These are phyloP conservation scores for Pseudogymnoascus verrucosus DNA, from an alignment of 2,329 filamentous ascomycete genomes.

Conservation along the genomic window DNA sequence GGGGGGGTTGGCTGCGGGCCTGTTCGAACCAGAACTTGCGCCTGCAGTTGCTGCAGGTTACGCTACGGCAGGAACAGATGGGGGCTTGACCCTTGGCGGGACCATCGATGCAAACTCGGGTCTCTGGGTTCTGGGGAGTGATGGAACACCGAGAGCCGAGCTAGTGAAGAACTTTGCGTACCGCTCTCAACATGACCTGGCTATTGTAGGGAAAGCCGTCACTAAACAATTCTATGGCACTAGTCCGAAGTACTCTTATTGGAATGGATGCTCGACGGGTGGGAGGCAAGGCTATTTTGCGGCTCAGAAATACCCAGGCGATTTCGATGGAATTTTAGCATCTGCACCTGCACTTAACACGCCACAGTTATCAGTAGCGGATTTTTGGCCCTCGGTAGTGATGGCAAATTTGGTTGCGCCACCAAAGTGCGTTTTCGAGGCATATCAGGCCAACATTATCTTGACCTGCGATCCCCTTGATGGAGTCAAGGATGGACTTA, in stretches of 20 bases:
- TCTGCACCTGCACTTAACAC: background rate
- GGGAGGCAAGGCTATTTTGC: background rate
- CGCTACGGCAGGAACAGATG: too few relatives aligned
- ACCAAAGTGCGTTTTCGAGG: background rate
- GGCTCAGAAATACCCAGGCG: background rate
- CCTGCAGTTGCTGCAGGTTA: too few relatives aligned
- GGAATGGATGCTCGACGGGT: constrained; percentile 6
- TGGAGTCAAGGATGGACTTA: background rate
- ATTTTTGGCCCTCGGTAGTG: background rate
- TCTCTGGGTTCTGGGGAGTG: too few relatives aligned
- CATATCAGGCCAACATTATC: background rate
- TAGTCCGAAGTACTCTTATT: background rate
- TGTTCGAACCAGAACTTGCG: too few relatives aligned
- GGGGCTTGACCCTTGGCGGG: too few relatives aligned
- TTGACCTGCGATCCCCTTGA: background rate
- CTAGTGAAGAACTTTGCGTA: too few relatives aligned
- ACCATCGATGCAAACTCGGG: too few relatives aligned
- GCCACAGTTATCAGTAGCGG: background rate
- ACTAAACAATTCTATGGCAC: too few relatives aligned
- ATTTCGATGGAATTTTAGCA: constrained; percentile 5
- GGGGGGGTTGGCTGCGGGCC: too few relatives aligned
- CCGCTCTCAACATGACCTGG: too few relatives aligned
- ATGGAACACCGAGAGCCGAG: too few relatives aligned
- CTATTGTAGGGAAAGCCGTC: too few relatives aligned
- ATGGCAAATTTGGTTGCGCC: background rate